These are phyloP conservation scores for Plasmodium adleri DNA, from an alignment of 169 alveolate genomes.

Conservation along the genomic window DNA sequence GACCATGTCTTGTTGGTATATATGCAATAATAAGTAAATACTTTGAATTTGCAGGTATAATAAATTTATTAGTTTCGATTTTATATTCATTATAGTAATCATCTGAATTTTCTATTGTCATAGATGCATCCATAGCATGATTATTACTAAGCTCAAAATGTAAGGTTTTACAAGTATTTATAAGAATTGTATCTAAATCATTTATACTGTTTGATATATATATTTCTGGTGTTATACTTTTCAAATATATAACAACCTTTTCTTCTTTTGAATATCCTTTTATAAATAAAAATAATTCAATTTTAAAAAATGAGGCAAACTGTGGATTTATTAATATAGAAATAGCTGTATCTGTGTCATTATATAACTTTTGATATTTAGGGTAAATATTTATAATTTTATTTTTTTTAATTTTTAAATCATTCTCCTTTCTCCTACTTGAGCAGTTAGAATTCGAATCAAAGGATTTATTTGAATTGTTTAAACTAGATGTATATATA, in stretches of 20 bases:
- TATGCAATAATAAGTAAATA: slow-evolving; percentile 20
- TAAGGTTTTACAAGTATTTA: slow-evolving; percentile 35
- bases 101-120: slow-evolving; percentile 42
- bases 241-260: slow-evolving; percentile 41
- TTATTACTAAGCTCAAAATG: slow-evolving; percentile 46
- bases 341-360: slow-evolving; percentile 36
- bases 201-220: slow-evolving; percentile 14
- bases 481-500: too few relatives aligned
- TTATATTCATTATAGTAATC: slow-evolving; percentile 51
- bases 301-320: slow-evolving; percentile 72
- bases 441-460: too few relatives aligned
- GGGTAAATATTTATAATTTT: slow-evolving; percentile 39
- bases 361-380: slow-evolving; percentile 28
- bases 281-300: slow-evolving; percentile 44
- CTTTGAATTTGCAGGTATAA: slow-evolving; percentile 28
- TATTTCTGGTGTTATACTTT: slow-evolving; percentile 67
- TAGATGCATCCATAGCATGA: slow-evolving; percentile 7
- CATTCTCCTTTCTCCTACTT: not conserved
- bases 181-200: slow-evolving; percentile 25
- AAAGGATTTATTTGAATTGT: too few relatives aligned
- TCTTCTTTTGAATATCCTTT: slow-evolving; percentile 65
- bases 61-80: slow-evolving; percentile 13
- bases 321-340: slow-evolving; percentile 18
- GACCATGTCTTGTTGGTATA: slow-evolving; percentile 38
- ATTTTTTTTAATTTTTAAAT: slow-evolving; percentile 3